Evolutionary conservation across 2,329 filamentous ascomycete genomes (phyloP), one percentile per base, ranked within the genome.

Genomic region (Ophiosphaerella narmari): DNA sequence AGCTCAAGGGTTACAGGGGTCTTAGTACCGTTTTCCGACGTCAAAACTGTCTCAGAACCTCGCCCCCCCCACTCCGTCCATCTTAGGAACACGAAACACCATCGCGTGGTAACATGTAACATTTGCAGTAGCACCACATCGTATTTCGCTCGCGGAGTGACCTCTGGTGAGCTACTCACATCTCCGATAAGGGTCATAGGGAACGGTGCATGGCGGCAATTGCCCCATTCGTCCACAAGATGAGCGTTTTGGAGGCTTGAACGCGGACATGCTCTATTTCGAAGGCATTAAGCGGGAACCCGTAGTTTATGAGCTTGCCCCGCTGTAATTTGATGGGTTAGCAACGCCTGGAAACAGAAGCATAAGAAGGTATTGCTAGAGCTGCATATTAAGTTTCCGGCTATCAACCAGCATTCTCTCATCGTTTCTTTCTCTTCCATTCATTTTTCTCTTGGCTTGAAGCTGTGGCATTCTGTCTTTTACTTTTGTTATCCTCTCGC

Each of bases 361-460:
- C 55, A 48, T 56, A 53, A 54, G 49, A 50, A 55, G 31, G 44
- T 43, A 46, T 49, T 11, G 40, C 36, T 14, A 39, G 43, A 38
- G n/a, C 47, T 45, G 42, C 49, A 29, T 46, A 23, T 50, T 58
- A 61, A 52, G 56, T 57, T 60, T 57, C 41, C 23, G 52, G 39
- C 32, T 57, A 60, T 56, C 46, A 57, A 56, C 57, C 55, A 55
- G 55, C 58, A 52, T 55, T 51, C 54, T 26, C 41, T 59, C 48
- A 43, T 24, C 40, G 47, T 48, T 57, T 55, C 43, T 46, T 44
- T 37, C 29, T 42, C 31, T 36, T 34, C 14, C 41, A 9, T 41
- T 52, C 37, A 52, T 39, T 39, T 48, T 39, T 7, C 13, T 36
- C 54, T 57, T 57, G 52, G 66, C 66, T 70, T 64, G 68, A 70